Conservation (phyloP, 441 rosid species). For the Biscutella laevigata region DNA sequence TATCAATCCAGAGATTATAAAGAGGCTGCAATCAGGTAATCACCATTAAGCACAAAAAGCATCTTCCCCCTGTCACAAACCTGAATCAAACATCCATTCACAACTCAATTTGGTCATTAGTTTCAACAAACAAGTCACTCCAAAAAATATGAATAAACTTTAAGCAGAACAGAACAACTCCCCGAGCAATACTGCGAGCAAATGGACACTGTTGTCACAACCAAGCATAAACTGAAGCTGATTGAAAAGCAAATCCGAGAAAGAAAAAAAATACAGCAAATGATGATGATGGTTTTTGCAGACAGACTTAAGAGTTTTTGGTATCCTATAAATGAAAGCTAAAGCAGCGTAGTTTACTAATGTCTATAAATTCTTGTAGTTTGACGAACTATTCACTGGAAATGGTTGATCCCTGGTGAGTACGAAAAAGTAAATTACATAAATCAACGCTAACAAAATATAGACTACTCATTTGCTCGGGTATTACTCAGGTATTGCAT, state of each 20-base stretch:
- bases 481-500: background rate
- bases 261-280: background rate
- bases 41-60: conserved; percentile 92
- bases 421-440: background rate
- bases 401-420: background rate
- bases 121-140: conserved; percentile 24
- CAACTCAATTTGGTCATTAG: conserved; percentile 53
- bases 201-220: background rate
- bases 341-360: background rate
- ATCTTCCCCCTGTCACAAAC: conserved; percentile 83
- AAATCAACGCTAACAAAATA: background rate
- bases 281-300: background rate
- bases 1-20: conserved; percentile 58
- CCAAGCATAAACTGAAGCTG: background rate
- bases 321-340: background rate
- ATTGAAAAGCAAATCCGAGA: background rate
- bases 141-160: background rate
- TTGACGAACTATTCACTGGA: background rate
- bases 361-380: background rate
- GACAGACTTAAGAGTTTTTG: background rate
- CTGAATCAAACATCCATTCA: conserved; percentile 82
- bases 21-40: conserved; percentile 75
- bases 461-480: background rate
- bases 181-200: background rate
- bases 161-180: background rate